Conservation (phyloP, 805 yeast species). For the Starmerella scarabaei region DNA sequence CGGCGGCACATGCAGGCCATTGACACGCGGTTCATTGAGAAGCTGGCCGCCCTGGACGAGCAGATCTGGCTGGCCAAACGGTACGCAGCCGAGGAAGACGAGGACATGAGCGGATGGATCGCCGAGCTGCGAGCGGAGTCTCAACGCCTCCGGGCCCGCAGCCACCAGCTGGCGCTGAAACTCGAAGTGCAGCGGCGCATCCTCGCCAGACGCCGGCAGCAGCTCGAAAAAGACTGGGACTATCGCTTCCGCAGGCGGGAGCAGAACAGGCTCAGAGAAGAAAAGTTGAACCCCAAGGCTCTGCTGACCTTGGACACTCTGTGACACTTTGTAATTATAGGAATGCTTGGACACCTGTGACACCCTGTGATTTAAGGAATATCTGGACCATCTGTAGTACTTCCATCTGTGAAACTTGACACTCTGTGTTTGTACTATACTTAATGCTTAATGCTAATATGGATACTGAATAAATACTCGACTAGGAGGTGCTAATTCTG, state of each 20-base stretch:
- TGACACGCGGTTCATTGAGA: constrained; percentile 2
- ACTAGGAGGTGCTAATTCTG: neutral
- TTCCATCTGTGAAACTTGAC: neutral
- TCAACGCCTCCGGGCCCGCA: neutral
- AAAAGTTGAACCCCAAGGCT: constrained; percentile 2
- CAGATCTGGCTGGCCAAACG: constrained; percentile 13
- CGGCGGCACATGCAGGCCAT: constrained; percentile 9
- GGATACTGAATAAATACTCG: neutral
- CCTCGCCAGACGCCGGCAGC: constrained; percentile 9
- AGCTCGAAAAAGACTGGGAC: constrained; percentile 12
- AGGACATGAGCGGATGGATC: constrained; percentile 11
- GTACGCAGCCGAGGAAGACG: constrained; percentile 12
- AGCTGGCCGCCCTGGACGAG: neutral
- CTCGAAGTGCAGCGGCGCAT: constrained; percentile 19
- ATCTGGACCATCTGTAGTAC: neutral
- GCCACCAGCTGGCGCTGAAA: neutral
- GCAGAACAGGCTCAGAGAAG: constrained; percentile 2
- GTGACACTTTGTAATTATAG: neutral
- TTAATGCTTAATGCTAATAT: neutral
- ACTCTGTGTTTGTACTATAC: neutral
- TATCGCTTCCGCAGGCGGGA: constrained; percentile 3
- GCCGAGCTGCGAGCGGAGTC: constrained; percentile 1
- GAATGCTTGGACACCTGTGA: neutral
- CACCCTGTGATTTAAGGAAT: neutral
- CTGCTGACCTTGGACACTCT: constrained; percentile 5